phyloP scores from a whole-genome alignment of 2,329 filamentous ascomycete genomes.

The Leptoxyphium fumago region DNA sequence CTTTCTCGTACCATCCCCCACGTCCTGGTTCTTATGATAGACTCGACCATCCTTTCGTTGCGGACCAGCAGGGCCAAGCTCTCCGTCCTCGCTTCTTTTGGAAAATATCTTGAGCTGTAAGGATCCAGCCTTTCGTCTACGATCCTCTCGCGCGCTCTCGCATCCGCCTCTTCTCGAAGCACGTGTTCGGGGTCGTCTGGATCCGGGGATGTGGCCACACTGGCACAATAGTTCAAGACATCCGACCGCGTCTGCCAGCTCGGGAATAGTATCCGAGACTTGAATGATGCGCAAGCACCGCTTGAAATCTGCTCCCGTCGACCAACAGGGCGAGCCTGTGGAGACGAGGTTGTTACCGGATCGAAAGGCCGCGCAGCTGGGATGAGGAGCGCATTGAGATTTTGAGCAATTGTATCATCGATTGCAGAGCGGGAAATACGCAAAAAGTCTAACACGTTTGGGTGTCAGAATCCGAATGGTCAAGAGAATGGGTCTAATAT shows the following conservation, averaged over 20 bases:
- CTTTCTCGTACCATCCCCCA: conserved; percentile 67
- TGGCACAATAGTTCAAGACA: conserved; percentile 76
- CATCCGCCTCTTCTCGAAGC: conserved; percentile 53
- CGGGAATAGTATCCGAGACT: conserved; percentile 65
- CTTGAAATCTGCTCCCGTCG: conserved; percentile 42
- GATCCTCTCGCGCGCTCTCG: conserved; percentile 53
- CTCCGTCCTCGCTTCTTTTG: conserved; percentile 66
- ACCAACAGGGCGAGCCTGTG: conserved; percentile 36
- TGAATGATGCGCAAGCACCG: conserved; percentile 55
- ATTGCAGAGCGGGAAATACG: conserved; percentile 69
- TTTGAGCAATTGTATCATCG: conserved; percentile 87
- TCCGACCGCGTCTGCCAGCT: conserved; percentile 75
- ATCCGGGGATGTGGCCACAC: conserved; percentile 75
- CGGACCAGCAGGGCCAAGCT: conserved; percentile 57
- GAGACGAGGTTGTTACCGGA: conserved; percentile 56
- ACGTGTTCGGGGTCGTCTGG: conserved; percentile 70
- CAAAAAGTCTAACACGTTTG: conserved; percentile 58
- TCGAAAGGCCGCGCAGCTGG: conserved; percentile 60
- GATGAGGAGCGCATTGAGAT: conserved; percentile 76
- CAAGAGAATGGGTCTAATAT: not conserved
- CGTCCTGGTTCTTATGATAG: conserved; percentile 64
- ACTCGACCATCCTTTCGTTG: conserved; percentile 63
- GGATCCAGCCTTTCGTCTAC: conserved; percentile 86
- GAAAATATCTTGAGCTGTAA: conserved; percentile 73
- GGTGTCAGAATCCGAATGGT: conserved; percentile 18